These are phyloP conservation scores for Sergeia podlipaevii DNA, from an alignment of 208 protist genomes.

Conservation along the genomic window DNA sequence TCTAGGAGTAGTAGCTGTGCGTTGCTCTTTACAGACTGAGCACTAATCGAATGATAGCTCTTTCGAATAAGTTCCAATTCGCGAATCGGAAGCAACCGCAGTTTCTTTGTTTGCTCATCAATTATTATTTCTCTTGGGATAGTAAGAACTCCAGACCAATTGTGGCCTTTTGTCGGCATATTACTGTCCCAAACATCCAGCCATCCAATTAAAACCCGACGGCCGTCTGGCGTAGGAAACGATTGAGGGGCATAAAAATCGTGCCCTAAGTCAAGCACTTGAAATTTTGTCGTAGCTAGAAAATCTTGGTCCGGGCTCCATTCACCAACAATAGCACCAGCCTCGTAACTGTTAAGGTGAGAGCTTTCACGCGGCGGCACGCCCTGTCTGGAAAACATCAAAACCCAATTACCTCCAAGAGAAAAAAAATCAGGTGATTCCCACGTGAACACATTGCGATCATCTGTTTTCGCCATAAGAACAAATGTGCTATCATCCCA, in stretches of 20 bases:
- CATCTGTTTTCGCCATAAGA: conserved; percentile 43
- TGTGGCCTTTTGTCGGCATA: conserved; percentile 42
- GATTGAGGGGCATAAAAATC: conserved; percentile 49
- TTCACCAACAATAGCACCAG: conserved; percentile 28
- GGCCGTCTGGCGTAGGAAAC: conserved; percentile 28
- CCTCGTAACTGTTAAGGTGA: conserved; percentile 38
- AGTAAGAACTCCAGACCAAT: conserved; percentile 41
- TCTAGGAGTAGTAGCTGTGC: conserved; percentile 24
- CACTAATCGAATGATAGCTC: conserved; percentile 20
- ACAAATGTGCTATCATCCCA: conserved; percentile 65
- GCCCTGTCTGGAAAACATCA: conserved; percentile 39
- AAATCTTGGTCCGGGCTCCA: conserved; percentile 41
- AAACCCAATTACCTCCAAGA: conserved; percentile 17
- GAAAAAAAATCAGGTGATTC: conserved; percentile 46
- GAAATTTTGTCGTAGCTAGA: conserved; percentile 24
- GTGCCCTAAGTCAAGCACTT: conserved; percentile 36
- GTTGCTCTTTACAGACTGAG: conserved; percentile 24
- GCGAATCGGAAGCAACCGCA: conserved; percentile 26
- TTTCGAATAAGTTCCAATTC: conserved; percentile 36
- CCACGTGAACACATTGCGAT: conserved; percentile 59
- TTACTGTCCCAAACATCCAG: conserved; percentile 55
- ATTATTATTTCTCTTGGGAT: conserved; percentile 37
- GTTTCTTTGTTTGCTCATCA: conserved; percentile 23
- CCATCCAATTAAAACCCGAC: conserved; percentile 46
- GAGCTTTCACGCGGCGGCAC: conserved; percentile 23